Base-by-base conservation (phyloP, 352 stramenopile genomes). In the Phytophthora pluvialis region DNA sequence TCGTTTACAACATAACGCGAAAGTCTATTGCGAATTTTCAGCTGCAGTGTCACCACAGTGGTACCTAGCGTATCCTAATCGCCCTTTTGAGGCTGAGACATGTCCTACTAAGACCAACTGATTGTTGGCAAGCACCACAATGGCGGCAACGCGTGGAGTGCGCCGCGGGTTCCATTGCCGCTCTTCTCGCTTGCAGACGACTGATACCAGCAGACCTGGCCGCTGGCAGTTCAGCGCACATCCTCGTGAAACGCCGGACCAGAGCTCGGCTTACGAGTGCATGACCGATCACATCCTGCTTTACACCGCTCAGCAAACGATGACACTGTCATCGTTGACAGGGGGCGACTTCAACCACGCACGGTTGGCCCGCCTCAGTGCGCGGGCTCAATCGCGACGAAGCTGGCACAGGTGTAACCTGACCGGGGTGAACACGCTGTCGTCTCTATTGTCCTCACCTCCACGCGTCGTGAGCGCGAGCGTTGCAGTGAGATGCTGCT, bases 41-140 rank as follows among this genome's bases (percentile, higher is more conserved):
- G 60, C 53, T 71, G 63, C 63, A 61, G 56, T 70, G 64, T 67
- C 64, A 71, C 3, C 18, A 38, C 5, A 49, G 63, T 71, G 56
- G 64, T 53, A 72, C 25, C 15, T 7, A 33, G 15, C 56, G 53
- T 65, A 57, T 62, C 56, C 62, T 45, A 49, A 43, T 43, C 36
- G 42, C 9, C 63, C 46, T 61, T 66, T 71, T 71, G 64, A 46
- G 11, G 46, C 31, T 72, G 64, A 56, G 59, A 72, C 64, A 72
- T 69, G 59, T 47, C 3, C 4, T 69, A 67, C 59, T 51, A 67
- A 64, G 2, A 12, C 16, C 44, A 47, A 60, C 50, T 51, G 8
- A 45, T 39, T 36, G 11, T 25, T 51, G n/a, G 11, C 47, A 61
- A 51, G 52, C 31, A 64, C 53, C 21, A 51, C 28, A 33, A 31